Conservation (phyloP, 768 basidiomycete species). For the Crucibulum laeve region DNA sequence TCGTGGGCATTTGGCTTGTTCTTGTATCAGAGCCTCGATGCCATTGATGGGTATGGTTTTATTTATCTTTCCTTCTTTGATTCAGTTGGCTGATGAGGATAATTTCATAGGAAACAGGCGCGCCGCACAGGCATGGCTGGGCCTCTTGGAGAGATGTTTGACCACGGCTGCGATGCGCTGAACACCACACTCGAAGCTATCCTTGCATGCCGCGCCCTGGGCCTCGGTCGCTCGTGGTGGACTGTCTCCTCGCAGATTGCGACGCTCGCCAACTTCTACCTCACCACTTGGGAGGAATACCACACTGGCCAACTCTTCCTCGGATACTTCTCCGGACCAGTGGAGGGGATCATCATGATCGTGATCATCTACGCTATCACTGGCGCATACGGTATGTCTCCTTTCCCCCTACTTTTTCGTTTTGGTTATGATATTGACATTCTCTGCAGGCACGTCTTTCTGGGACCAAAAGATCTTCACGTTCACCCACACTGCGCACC, state of each 20-base stretch:
- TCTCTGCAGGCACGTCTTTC: conserved; percentile 63
- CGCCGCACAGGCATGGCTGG: conserved; percentile 96
- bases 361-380: conserved; percentile 71
- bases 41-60: conserved; percentile 74
- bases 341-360: conserved; percentile 93
- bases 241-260: conserved; percentile 84
- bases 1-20: conserved; percentile 93
- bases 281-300: conserved; percentile 83
- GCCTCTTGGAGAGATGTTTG: conserved; percentile 96
- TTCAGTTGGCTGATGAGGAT: conserved; percentile 4
- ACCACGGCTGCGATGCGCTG: conserved; percentile 94
- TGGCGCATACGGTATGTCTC: conserved; percentile 61
- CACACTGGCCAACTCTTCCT: conserved; percentile 92
- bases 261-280: conserved; percentile 73
- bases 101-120: conserved; percentile 76
- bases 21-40: conserved; percentile 85
- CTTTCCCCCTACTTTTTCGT: not conserved
- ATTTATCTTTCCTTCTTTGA: conserved; percentile 10
- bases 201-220: conserved; percentile 78
- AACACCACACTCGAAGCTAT: conserved; percentile 94
- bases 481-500: conserved; percentile 47
- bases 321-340: conserved; percentile 90
- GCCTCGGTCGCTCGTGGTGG: conserved; percentile 96
- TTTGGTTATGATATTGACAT: not conserved
- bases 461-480: conserved; percentile 75